phyloP scores from a whole-genome alignment of 331 rosid genomes.

The Phaseolus coccineus region DNA sequence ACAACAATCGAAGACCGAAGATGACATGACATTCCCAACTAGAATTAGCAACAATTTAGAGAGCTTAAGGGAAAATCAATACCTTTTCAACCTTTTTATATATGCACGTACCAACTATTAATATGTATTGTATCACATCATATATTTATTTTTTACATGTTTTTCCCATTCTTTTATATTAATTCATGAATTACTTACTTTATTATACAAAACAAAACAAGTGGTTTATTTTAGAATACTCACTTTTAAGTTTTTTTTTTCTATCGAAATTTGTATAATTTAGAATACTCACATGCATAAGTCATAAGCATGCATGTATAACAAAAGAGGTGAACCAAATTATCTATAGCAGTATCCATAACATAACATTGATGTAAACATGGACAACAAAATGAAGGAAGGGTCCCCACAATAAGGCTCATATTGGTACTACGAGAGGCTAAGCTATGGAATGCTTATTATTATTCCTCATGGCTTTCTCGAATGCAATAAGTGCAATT shows the following conservation, averaged over 20 bases:
- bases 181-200: too few species aligned
- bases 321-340: background rate
- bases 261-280: too few species aligned
- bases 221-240: background rate
- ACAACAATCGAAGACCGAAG: too few species aligned
- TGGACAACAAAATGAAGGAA: constrained; percentile 48
- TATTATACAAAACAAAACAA: background rate
- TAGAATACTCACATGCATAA: background rate
- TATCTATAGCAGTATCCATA: constrained; percentile 1
- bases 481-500: constrained; percentile 57
- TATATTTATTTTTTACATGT: too few species aligned
- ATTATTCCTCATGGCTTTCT: constrained; percentile 56
- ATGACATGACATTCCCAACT: too few species aligned
- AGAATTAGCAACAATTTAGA: too few species aligned
- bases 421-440: constrained; percentile 36
- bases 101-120: too few species aligned
- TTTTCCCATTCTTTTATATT: too few species aligned
- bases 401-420: constrained; percentile 60
- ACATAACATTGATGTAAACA: constrained; percentile 21
- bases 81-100: too few species aligned
- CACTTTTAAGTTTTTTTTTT: too few species aligned
- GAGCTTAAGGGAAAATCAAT: too few species aligned
- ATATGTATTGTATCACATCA: too few species aligned
- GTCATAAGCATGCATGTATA: background rate
- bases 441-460: constrained; percentile 37